These are phyloP conservation scores for Cladosporium velox DNA, from an alignment of 2,329 filamentous ascomycete genomes.

Conservation along the genomic window DNA sequence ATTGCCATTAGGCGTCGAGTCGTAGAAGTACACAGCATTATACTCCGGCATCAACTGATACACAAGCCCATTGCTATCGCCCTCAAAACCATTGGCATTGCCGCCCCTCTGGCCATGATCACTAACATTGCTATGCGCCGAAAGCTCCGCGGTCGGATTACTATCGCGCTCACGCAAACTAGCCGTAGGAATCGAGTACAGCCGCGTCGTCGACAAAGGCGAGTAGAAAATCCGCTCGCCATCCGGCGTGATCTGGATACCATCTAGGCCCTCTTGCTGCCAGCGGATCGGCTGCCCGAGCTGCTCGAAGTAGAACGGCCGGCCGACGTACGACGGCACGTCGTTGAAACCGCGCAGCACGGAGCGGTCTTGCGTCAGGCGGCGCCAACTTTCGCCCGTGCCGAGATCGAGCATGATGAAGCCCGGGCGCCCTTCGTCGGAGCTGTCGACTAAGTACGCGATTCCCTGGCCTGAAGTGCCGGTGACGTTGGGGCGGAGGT, in stretches of 20 bases:
- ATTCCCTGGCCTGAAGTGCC: constrained; percentile 44
- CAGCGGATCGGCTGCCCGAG: constrained; percentile 31
- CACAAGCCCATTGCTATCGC: constrained; percentile 46
- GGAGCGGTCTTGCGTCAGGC: constrained; percentile 39
- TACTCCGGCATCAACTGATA: constrained; percentile 52
- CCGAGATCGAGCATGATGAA: constrained; percentile 51
- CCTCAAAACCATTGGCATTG: constrained; percentile 50
- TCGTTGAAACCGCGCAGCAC: constrained; percentile 36
- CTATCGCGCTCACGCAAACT: constrained; percentile 37
- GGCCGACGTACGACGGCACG: constrained; percentile 37
- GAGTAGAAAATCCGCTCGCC: constrained; percentile 48
- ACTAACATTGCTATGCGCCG: constrained; percentile 49
- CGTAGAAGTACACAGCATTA: constrained; percentile 50
- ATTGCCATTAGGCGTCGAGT: constrained; percentile 35
- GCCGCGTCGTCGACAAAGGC: constrained; percentile 42
- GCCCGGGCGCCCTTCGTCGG: constrained; percentile 48
- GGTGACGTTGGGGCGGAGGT: constrained; percentile 45
- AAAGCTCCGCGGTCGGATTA: constrained; percentile 42
- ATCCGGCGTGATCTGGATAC: constrained; percentile 43
- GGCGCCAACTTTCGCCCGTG: constrained; percentile 46
- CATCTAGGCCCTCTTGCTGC: constrained; percentile 38
- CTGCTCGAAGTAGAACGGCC: constrained; percentile 34
- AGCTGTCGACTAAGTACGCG: constrained; percentile 50
- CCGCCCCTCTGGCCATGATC: constrained; percentile 49
- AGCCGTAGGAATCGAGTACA: constrained; percentile 37